These are phyloP conservation scores for Cynara cardunculus DNA, from an alignment of 129 eudicot genomes.

Conservation along the genomic window DNA sequence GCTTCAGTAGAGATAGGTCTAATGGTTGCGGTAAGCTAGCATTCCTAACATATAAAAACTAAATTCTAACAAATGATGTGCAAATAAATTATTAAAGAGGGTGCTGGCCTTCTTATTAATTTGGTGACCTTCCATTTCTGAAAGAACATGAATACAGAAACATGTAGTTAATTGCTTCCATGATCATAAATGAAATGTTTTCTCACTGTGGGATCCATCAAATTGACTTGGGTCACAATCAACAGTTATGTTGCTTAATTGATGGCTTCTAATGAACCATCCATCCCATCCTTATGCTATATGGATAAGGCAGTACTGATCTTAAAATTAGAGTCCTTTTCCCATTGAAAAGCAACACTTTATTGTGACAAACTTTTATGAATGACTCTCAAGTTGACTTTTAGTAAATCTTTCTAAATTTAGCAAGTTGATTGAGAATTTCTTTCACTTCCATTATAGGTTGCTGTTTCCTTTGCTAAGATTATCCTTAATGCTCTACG, in stretches of 20 bases:
- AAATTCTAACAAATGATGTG: background rate
- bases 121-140: conserved; percentile 1
- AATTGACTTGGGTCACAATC: conserved; percentile 2
- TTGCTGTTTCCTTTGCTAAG: conserved; percentile 73
- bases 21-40: conserved; percentile 46
- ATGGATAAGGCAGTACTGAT: background rate
- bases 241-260: background rate
- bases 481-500: conserved; percentile 52
- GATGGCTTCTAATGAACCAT: background rate
- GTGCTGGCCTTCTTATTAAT: background rate
- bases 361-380: background rate
- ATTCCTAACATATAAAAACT: background rate
- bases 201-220: background rate
- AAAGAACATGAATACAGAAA: no score
- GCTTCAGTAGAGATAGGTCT: conserved; percentile 69
- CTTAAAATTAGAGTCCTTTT: background rate
- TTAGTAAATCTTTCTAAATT: background rate
- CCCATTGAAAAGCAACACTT: background rate
- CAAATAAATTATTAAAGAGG: conserved; percentile 8
- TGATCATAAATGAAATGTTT: conserved; percentile 9
- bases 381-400: conserved; percentile 5
- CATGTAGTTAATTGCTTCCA: conserved; percentile 14
- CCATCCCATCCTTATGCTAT: background rate
- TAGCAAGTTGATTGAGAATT: background rate
- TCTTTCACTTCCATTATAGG: conserved; percentile 31